Evolutionary conservation across 78 protist genomes (phyloP).

Genomic region (Chrysochromulina parva): DNA sequence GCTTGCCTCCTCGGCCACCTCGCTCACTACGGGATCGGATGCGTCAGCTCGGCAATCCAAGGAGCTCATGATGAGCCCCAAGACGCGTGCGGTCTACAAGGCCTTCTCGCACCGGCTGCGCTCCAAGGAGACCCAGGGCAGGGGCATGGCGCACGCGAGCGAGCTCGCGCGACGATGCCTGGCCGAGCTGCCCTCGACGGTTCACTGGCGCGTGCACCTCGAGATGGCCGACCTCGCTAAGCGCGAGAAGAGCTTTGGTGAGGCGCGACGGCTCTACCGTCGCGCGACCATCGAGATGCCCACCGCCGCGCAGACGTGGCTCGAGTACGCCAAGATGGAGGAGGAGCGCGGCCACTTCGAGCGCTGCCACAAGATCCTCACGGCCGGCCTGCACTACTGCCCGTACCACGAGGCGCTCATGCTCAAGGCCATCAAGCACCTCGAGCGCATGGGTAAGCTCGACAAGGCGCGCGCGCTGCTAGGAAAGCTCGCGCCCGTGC

Average conservation of each 20-base stretch:
- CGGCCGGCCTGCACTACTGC: slow-evolving; percentile 71
- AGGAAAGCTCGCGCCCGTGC: slow-evolving; percentile 45
- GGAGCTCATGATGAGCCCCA: neutral
- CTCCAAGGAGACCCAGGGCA: neutral
- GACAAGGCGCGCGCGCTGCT: slow-evolving; percentile 70
- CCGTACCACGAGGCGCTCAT: slow-evolving; percentile 70
- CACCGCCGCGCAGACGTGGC: slow-evolving; percentile 66
- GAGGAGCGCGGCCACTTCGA: slow-evolving; percentile 77
- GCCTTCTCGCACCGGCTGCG: neutral
- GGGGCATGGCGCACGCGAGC: neutral
- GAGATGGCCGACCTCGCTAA: slow-evolving; percentile 33
- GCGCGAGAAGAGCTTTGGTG: neutral
- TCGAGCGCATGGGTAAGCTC: slow-evolving; percentile 73
- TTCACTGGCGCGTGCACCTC: slow-evolving; percentile 29
- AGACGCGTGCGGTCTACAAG: slow-evolving; percentile 5
- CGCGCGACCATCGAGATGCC: slow-evolving; percentile 6
- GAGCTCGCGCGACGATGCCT: neutral
- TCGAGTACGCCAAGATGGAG: slow-evolving; percentile 87
- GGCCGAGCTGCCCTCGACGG: neutral
- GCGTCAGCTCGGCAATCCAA: neutral
- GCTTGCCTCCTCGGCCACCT: too few relatives aligned
- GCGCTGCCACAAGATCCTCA: slow-evolving; percentile 69
- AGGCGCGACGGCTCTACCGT: slow-evolving; percentile 15
- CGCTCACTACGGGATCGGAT: too few relatives aligned
- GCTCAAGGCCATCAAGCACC: slow-evolving; percentile 69